Percentiles rank a stretch among this genome's conserved stretches.
These are phyloP conservation scores for Dovyalis caffra DNA, from an alignment of 345 rosid genomes.

Conservation along the genomic window DNA sequence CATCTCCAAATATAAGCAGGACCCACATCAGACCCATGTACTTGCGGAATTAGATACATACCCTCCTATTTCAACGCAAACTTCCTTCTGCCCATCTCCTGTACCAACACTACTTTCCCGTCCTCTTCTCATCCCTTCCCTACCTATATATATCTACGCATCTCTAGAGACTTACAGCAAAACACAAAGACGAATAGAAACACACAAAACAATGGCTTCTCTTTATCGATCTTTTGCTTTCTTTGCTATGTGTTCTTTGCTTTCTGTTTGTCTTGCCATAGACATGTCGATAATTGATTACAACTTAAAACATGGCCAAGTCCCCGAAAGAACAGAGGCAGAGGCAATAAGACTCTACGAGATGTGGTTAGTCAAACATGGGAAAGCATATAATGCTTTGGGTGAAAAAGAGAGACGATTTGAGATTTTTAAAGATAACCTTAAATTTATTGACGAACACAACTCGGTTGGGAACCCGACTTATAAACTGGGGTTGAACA, in stretches of 20 bases:
- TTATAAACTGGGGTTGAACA: slow-evolving; percentile 54
- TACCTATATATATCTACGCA: neutral
- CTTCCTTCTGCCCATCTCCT: neutral
- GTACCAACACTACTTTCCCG: neutral
- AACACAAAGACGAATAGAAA: neutral
- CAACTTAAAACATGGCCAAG: slow-evolving; percentile 28
- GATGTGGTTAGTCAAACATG: slow-evolving; percentile 53
- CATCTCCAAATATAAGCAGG: slow-evolving; percentile 4
- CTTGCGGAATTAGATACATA: slow-evolving; percentile 3
- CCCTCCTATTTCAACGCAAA: slow-evolving; percentile 14
- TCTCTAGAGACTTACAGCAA: neutral
- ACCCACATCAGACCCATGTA: neutral
- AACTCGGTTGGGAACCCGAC: slow-evolving; percentile 38
- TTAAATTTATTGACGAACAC: slow-evolving; percentile 48
- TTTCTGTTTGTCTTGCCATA: slow-evolving; percentile 25
- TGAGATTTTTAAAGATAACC: slow-evolving; percentile 57
- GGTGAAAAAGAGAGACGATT: slow-evolving; percentile 60
- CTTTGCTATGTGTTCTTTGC: neutral
- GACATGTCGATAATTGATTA: slow-evolving; percentile 59
- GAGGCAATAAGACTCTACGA: slow-evolving; percentile 42
- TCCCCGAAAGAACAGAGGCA: slow-evolving; percentile 21
- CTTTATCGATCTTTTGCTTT: neutral
- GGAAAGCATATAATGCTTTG: slow-evolving; percentile 49
- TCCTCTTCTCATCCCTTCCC: neutral
- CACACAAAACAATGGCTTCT: neutral